phyloP scores from a whole-genome alignment of 345 rosid genomes.

The Lumnitzera littorea region DNA sequence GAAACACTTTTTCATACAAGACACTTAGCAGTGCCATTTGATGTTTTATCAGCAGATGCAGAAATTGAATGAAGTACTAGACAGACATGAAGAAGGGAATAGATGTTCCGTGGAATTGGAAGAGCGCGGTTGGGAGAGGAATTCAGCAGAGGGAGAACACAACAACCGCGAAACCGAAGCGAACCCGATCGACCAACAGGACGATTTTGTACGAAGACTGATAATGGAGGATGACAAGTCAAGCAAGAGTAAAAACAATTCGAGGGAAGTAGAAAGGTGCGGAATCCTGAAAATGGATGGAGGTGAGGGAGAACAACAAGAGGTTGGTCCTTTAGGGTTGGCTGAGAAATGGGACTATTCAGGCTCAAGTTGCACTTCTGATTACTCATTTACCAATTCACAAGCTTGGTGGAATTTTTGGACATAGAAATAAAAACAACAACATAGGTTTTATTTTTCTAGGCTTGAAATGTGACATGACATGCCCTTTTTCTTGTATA shows the following conservation, averaged over 20 bases:
- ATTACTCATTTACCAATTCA: constrained; percentile 30
- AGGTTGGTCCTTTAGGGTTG: constrained; percentile 23
- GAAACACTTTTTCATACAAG: too few relatives aligned
- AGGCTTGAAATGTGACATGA: too few relatives aligned
- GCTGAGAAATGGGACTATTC: constrained; percentile 38
- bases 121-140: constrained; percentile 12
- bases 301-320: constrained; percentile 20
- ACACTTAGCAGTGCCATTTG: background rate
- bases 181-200: constrained; percentile 8
- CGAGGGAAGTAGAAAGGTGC: constrained; percentile 14
- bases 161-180: constrained; percentile 23
- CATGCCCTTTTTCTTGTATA: too few relatives aligned
- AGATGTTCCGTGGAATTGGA: constrained; percentile 15
- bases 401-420: constrained; percentile 46
- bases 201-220: constrained; percentile 11
- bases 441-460: too few relatives aligned
- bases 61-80: constrained; percentile 32
- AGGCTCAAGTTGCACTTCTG: constrained; percentile 29
- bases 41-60: constrained; percentile 37
- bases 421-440: constrained; percentile 18
- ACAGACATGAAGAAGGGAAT: constrained; percentile 16
- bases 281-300: constrained; percentile 15
- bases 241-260: constrained; percentile 15
- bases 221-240: constrained; percentile 7
- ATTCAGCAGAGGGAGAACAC: constrained; percentile 20